Evolutionary conservation across 192 early-diverging fungal species (phyloP), one percentile per base, ranked within the genome.

Genomic region (Neocallimastix lanati): DNA sequence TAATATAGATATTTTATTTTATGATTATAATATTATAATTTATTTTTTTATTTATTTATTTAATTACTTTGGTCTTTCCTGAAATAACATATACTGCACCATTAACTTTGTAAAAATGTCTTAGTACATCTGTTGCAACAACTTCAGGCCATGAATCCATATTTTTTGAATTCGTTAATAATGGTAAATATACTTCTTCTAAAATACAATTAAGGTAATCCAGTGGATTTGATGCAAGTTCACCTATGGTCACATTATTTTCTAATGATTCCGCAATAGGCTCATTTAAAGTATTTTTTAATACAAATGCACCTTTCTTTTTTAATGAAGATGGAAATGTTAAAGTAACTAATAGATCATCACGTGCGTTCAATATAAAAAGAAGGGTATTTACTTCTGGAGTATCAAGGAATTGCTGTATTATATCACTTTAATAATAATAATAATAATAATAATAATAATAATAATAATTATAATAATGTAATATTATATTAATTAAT

Each of bases 71-170:
- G 28, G 87, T 67, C 81, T 91, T 90, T 58, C 90, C 90, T 28
- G 87, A 88, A 77, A 91, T 91, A 15, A 91, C 90, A 82, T 84
- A 91, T 21, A 91, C 90, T 15, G 89, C 88, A 16, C 89, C 90
- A 82, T 91, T 91, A 35, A 91, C 82, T 29, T 85, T 83, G 80
- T 91, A 88, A 82, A 91, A 89, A 79, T 89, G 89, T 25, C 90
- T 77, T 35, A 91, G 80, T n/a, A 91, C 90, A 79, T 91, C 90
- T 79, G 82, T 90, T 28, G 90, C 90, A 11, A 91, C 90, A 16
- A 91, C 90, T 76, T 91, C 90, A 25, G 90, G 90, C 90, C 90
- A 91, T n/a, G 83, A 83, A 77, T 91, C 90, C 76, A 91, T 80
- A 78, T 91, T 91, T 79, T 88, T 87, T 38, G 86, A 85, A 81